phyloP scores from a whole-genome alignment of 768 basidiomycete genomes.

The Suillus spraguei region DNA sequence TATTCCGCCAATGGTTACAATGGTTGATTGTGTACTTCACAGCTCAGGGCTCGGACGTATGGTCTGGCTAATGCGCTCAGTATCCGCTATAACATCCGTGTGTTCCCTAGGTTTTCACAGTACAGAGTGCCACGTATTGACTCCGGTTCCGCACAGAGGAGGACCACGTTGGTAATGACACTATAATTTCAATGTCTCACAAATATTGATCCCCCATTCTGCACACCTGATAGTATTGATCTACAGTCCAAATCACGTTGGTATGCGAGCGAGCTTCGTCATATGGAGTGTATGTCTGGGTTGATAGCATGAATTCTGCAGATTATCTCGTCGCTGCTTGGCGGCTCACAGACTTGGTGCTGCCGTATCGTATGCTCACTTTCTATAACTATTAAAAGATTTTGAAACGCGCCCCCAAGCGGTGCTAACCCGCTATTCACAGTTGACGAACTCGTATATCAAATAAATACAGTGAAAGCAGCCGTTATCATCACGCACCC shows the following conservation, averaged over 20 bases:
- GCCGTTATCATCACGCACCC: conserved; percentile 53
- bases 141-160: conserved; percentile 29
- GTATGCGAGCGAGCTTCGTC: conserved; percentile 33
- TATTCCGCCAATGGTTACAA: neutral
- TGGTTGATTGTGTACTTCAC: neutral
- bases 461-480: conserved; percentile 51
- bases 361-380: conserved; percentile 52
- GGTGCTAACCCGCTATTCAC: conserved; percentile 66
- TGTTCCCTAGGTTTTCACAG: conserved; percentile 14
- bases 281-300: neutral
- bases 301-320: conserved; percentile 22
- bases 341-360: conserved; percentile 59
- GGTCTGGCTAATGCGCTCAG: conserved; percentile 42
- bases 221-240: conserved; percentile 50
- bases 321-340: conserved; percentile 59
- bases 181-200: neutral
- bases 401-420: conserved; percentile 32
- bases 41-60: conserved; percentile 39
- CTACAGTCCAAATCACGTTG: conserved; percentile 69
- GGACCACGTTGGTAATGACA: conserved; percentile 40
- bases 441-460: conserved; percentile 58
- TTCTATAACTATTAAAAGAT: neutral
- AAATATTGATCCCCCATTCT: conserved; percentile 5
- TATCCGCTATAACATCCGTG: conserved; percentile 36
- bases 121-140: neutral